Percentiles rank a stretch among this genome's conserved stretches.
phyloP scores from a whole-genome alignment of 345 rosid species.

The Camelina neglecta region DNA sequence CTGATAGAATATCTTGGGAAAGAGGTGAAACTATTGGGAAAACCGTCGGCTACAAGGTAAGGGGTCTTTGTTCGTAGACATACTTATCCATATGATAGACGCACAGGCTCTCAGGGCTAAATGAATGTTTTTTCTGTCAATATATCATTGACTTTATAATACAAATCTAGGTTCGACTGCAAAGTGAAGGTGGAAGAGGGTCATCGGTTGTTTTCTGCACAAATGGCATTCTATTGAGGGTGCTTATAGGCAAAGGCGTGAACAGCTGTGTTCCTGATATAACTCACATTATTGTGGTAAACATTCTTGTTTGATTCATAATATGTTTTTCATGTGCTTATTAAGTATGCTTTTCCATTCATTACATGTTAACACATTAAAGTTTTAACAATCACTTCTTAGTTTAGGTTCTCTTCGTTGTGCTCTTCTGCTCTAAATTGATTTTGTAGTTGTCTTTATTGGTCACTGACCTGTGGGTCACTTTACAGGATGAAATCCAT shows the following conservation, averaged over 20 bases:
- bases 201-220: conserved; percentile 94
- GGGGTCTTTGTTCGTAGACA: conserved; percentile 12
- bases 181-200: conserved; percentile 81
- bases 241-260: conserved; percentile 69
- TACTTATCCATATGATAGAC: conserved; percentile 18
- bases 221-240: conserved; percentile 84
- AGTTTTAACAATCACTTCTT: conserved; percentile 7
- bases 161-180: conserved; percentile 73
- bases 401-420: background rate
- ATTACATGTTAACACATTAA: background rate
- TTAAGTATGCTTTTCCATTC: conserved; percentile 15
- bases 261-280: conserved; percentile 60
- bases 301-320: conserved; percentile 23
- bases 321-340: conserved; percentile 18
- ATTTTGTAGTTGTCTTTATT: conserved; percentile 31
- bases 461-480: conserved; percentile 39
- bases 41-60: conserved; percentile 93
- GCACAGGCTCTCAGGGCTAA: conserved; percentile 13
- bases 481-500: conserved; percentile 93
- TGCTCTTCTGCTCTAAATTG: conserved; percentile 3
- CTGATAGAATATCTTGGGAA: conserved; percentile 88
- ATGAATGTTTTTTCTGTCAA: background rate
- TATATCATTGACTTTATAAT: conserved; percentile 33
- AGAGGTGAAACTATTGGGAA: conserved; percentile 80
- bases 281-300: conserved; percentile 97